Percentiles rank a stretch among this genome's conserved stretches.
Evolutionary conservation across 495 filamentous ascomycete genomes (phyloP).

Genomic region (Copromyces sp.): DNA sequence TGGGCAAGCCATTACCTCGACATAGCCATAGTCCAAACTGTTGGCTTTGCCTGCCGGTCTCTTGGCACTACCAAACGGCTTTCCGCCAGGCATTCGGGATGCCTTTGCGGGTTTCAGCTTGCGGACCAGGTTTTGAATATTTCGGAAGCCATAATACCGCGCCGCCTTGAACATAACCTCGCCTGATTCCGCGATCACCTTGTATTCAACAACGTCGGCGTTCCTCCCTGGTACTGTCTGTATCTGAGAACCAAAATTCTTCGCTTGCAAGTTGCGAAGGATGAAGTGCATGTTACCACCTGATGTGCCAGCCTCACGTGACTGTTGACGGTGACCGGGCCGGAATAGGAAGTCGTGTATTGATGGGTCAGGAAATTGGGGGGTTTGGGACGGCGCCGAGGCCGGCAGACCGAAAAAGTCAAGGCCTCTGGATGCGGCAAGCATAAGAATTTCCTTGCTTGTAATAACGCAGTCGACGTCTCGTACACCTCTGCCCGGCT

Average conservation of each 20-base stretch:
- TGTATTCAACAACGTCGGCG: constrained; percentile 78
- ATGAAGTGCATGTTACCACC: constrained; percentile 85
- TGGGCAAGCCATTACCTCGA: constrained; percentile 98
- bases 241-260: constrained; percentile 57
- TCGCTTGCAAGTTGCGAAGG: constrained; percentile 57
- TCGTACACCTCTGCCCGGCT: constrained; percentile 47
- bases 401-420: constrained; percentile 60
- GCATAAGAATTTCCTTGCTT: constrained; percentile 78
- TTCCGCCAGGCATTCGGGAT: constrained; percentile 68
- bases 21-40: constrained; percentile 65
- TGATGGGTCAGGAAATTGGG: constrained; percentile 55
- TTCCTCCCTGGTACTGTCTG: constrained; percentile 70
- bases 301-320: constrained; percentile 55
- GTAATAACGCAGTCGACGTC: constrained; percentile 98
- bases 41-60: constrained; percentile 32
- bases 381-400: constrained; percentile 31
- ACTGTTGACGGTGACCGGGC: constrained; percentile 14
- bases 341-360: constrained; percentile 66
- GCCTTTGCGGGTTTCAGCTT: constrained; percentile 69
- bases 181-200: constrained; percentile 43
- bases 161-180: constrained; percentile 65
- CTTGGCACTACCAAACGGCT: constrained; percentile 34
- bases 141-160: constrained; percentile 91
- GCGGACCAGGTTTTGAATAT: constrained; percentile 94
- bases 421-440: constrained; percentile 68